phyloP scores from a whole-genome alignment of 2,329 filamentous ascomycete species.

The Ceratocystis albifundus region DNA sequence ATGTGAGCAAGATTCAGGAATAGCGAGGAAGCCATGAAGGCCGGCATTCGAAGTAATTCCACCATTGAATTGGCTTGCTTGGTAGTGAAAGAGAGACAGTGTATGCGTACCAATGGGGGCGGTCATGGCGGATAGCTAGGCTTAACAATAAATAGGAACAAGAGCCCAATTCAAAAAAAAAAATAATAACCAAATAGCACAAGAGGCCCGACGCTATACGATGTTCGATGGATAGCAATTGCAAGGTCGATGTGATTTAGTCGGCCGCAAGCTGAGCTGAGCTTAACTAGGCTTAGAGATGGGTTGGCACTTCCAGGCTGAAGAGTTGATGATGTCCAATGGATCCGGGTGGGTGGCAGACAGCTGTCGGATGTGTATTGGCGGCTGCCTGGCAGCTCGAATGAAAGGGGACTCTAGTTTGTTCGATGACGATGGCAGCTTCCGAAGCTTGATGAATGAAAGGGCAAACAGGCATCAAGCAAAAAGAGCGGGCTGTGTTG shows the following conservation, averaged over 20 bases:
- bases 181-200: not conserved
- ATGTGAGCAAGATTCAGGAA: not conserved
- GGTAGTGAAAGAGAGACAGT: not conserved
- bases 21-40: not conserved
- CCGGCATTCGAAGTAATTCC: not conserved
- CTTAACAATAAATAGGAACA: not conserved
- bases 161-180: not conserved
- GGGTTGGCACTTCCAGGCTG: slow-evolving; percentile 2
- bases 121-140: slow-evolving; percentile 9
- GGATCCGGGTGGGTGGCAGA: not conserved
- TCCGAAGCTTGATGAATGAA: not conserved
- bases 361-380: not conserved
- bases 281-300: not conserved
- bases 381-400: not conserved
- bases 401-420: not conserved
- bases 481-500: slow-evolving; percentile 1
- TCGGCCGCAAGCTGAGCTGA: slow-evolving; percentile 7
- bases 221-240: slow-evolving; percentile 2
- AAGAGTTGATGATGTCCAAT: slow-evolving; percentile 6
- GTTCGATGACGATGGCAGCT: slow-evolving; percentile 9
- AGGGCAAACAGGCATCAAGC: not conserved
- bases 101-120: slow-evolving; percentile 18
- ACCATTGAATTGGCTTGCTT: not conserved
- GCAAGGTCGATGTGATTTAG: not conserved
- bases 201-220: not conserved